Base-by-base conservation (phyloP, 441 rosid genomes). In the Pelargonium exstipulatum region DNA sequence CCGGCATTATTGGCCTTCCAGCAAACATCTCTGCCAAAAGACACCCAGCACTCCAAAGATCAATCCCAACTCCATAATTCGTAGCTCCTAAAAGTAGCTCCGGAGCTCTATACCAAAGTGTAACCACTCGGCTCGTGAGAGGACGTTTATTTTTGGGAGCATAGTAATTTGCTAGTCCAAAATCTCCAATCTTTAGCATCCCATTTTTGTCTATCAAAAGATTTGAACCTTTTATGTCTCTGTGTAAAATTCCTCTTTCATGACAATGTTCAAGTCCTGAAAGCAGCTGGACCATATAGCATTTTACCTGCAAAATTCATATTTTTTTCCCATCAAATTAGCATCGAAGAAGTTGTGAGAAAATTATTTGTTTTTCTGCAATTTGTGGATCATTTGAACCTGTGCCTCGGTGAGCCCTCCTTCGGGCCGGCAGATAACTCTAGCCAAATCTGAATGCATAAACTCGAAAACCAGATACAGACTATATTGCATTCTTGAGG, bases 1-100 rank as follows among this genome's bases (percentile, higher is more conserved):
- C 98, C 0, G 94, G 96, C 92, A 92, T 86, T 73, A 92, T 87
- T 9, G 98, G 96, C 75, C 87, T 88, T 74, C 96, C 97, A 64
- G 90, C 83, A 37, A 93, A 88, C 76, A 93, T 76, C 85, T 93
- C 98, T 0, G 97, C 97, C 91, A 93, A 69, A 71, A 93, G 88
- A 79, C 98, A 93, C 69, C 98, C 98, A 7, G 96, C 92, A 83
- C 98, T 93, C 98, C 98, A 93, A 20, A 93, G 87, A 75, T 93
- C 98, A 77, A 92, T 91, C 63, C 87, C 90, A 62, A 79, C 83
- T 51, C 82, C 83, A 77, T 92, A 92, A 67, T 76, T 77, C 20
- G 92, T 85, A 67, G 96, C 90, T 69, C 98, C 98, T 64, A 92
- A 93, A 77, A 92, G 95, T 71, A 92, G 95, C 71, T 92, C 98